Evolutionary conservation across 2,329 filamentous ascomycete species (phyloP), one percentile per base, ranked within the genome.

Genomic region (Fusarium sp.): DNA sequence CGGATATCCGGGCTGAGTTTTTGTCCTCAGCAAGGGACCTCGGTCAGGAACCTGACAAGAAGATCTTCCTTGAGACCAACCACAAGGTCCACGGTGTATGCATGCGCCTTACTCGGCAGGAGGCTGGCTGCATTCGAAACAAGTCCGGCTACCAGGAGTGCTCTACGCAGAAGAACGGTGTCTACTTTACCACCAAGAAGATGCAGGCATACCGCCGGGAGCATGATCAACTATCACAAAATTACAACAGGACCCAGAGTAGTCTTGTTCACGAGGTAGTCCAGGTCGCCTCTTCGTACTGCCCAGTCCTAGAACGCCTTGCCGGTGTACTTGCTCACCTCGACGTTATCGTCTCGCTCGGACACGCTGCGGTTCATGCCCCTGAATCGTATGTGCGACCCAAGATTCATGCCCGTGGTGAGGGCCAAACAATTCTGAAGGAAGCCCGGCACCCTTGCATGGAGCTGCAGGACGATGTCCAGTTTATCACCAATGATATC

Each of bases 401-500:
- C 6, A 97, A 90, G 81, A 95, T 99, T 80, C 95, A 99, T 80
- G 88, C 92, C 12, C 94, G 97, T 35, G 97, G 96, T 32, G 91
- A 94, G 56, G 97, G 96, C 4, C 93, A 95, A 78, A 99, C 97
- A 0, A 86, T 97, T 25, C 89, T 99, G n/a, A 94, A 92, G 74
- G 97, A 98, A 84, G 95, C 97, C 3, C 93, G 97, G 12, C 97
- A 99, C 80, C 97, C 97, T 0, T 99, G 97, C 81, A 94, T 99
- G 90, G 97, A 99, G 82, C 95, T 98, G 90, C 97, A 99, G 84
- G 97, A 99, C 79, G 97, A 99, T 79, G 92, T 99, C 47, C 95
- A 96, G 72, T 99, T 99, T 85, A 99, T 99, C 83, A 98, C 96
- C 66, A 99, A 99, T 82, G 96, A 99, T 77, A 94, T 98, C 25